Conservation (phyloP, 306 rosid genomes). For the Prunus salicina region DNA sequence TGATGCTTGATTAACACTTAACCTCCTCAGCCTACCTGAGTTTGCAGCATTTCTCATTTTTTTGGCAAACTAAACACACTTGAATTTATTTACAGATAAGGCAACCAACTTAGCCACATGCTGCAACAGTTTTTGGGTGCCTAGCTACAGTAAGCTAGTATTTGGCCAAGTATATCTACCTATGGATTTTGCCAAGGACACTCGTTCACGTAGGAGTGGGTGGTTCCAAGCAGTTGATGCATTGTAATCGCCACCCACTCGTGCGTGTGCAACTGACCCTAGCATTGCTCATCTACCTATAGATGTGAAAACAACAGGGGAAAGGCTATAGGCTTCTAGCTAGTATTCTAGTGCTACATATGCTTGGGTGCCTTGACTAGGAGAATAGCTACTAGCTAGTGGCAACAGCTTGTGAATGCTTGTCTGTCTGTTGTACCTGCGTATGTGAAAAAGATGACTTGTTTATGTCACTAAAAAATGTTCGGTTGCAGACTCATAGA, state of each 20-base stretch:
- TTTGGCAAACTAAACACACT: too few species aligned
- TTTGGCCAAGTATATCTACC: too few species aligned
- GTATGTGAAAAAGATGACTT: constrained; percentile 34
- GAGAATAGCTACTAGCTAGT: background rate
- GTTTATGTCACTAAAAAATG: constrained; percentile 44
- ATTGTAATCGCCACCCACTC: too few species aligned
- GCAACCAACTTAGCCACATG: too few species aligned
- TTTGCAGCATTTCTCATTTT: background rate
- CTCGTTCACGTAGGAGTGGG: too few species aligned
- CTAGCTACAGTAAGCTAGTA: too few species aligned
- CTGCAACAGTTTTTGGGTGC: too few species aligned
- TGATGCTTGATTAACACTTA: background rate
- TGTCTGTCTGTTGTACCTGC: constrained; percentile 20
- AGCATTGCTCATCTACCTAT: too few species aligned
- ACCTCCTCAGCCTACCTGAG: background rate
- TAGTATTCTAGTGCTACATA: background rate
- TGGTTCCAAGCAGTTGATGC: too few species aligned
- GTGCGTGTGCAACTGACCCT: too few species aligned
- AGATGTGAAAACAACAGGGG: too few species aligned
- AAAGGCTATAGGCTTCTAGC: background rate
- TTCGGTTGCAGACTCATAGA: constrained; percentile 43
- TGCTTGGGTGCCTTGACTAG: constrained; percentile 14
- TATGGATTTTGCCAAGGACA: too few species aligned
- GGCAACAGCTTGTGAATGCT: constrained; percentile 21
- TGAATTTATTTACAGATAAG: background rate